Evolutionary conservation across 2,329 filamentous ascomycete species (phyloP).

Genomic region (Clonostachys byssicola): DNA sequence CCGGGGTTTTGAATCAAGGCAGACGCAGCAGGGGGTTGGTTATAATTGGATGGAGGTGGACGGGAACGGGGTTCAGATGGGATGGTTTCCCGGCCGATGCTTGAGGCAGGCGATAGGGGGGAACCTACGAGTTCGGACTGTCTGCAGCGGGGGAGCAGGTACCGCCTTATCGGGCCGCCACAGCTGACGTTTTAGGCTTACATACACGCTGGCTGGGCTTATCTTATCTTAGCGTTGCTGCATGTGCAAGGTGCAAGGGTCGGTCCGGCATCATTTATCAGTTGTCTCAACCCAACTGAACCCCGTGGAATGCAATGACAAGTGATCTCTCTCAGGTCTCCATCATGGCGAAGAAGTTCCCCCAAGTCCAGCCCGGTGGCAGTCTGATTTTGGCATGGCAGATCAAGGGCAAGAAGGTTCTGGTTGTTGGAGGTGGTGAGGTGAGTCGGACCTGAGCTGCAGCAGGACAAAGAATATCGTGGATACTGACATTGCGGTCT

Average conservation of each 20-base stretch:
- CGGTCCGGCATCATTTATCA: too few species aligned
- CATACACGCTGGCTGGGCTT: too few species aligned
- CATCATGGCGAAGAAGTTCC: conserved; percentile 50
- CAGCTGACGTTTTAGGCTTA: background rate
- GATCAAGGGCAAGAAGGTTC: conserved; percentile 78
- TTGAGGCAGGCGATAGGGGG: background rate
- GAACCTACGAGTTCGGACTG: background rate
- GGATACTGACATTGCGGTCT: background rate
- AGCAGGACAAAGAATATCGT: background rate
- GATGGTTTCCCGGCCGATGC: background rate
- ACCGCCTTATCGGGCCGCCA: background rate
- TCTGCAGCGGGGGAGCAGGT: background rate
- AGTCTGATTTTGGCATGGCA: conserved; percentile 97
- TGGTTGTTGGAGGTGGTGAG: conserved; percentile 95
- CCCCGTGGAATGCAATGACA: too few species aligned
- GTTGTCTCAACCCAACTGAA: too few species aligned
- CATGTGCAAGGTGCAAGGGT: too few species aligned
- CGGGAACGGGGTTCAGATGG: background rate
- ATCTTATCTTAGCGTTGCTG: background rate
- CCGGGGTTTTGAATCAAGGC: too few species aligned
- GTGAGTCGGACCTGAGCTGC: conserved; percentile 42
- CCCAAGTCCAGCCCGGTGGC: conserved; percentile 81
- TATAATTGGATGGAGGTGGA: too few species aligned
- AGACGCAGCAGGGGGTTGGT: too few species aligned
- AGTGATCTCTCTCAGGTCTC: background rate